Conservation (phyloP, 192 early-diverging fungal genomes). For the Dispira parvispora region DNA sequence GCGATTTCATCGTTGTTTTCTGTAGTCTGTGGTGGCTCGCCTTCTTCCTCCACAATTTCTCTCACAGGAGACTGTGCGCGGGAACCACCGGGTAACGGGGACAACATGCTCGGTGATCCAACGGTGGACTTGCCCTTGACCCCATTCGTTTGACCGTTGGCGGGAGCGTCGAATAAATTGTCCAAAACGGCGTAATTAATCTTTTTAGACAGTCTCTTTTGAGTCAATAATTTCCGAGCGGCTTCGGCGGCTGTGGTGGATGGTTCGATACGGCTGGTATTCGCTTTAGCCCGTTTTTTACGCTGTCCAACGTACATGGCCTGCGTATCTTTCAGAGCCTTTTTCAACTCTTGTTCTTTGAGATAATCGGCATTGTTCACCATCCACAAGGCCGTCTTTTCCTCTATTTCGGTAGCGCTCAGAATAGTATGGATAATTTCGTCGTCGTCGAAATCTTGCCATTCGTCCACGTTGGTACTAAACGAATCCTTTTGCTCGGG, state of each 20-base stretch:
- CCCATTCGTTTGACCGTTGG: slow-evolving; percentile 18
- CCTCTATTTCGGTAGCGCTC: slow-evolving; percentile 54
- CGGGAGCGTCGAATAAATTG: slow-evolving; percentile 39
- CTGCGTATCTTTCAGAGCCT: slow-evolving; percentile 14
- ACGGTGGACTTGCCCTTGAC: slow-evolving; percentile 17
- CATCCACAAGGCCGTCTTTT: slow-evolving; percentile 76
- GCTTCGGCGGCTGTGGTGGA: slow-evolving; percentile 59
- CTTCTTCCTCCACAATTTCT: slow-evolving; percentile 29
- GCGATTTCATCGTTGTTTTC: slow-evolving; percentile 28
- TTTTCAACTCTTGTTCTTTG: slow-evolving; percentile 33
- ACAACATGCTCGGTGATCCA: slow-evolving; percentile 9
- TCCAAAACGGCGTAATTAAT: slow-evolving; percentile 77
- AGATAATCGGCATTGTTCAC: slow-evolving; percentile 76
- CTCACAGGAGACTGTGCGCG: slow-evolving; percentile 21
- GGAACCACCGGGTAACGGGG: slow-evolving; percentile 10
- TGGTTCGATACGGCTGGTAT: slow-evolving; percentile 8
- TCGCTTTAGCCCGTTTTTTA: slow-evolving; percentile 19
- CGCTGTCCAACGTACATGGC: not conserved
- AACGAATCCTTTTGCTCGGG: slow-evolving; percentile 12
- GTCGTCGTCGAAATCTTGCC: slow-evolving; percentile 55
- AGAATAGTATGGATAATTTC: slow-evolving; percentile 53
- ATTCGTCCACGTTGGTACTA: slow-evolving; percentile 22
- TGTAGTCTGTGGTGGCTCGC: slow-evolving; percentile 16
- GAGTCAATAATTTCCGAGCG: slow-evolving; percentile 47
- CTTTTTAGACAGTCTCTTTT: slow-evolving; percentile 71